Percentiles rank a stretch among this genome's conserved stretches.
Evolutionary conservation across 2,329 filamentous ascomycete genomes (phyloP).

Genomic region (Fusarium agapanthi): DNA sequence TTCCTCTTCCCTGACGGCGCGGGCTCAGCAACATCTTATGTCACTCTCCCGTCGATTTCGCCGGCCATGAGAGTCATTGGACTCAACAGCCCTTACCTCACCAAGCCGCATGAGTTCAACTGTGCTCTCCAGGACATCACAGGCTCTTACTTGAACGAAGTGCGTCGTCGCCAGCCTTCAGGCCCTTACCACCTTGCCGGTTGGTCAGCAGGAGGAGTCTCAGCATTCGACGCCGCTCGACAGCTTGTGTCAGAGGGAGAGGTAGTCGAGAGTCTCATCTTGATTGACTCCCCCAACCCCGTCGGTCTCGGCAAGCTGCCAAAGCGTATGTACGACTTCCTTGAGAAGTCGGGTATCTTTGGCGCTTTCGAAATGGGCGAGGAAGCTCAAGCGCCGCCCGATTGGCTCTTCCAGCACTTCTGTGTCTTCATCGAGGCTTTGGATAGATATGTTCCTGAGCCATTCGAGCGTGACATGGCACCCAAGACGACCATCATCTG

Average conservation of each 20-base stretch:
- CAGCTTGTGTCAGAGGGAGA: not conserved
- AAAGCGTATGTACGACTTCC: conserved; percentile 1
- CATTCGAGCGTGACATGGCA: not conserved
- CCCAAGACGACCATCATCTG: not conserved
- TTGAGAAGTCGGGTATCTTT: not conserved
- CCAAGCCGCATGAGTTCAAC: not conserved
- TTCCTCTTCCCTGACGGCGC: not conserved
- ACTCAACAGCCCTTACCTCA: not conserved
- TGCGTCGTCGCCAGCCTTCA: not conserved
- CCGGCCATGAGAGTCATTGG: not conserved
- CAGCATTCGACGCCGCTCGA: not conserved
- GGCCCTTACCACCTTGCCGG: not conserved
- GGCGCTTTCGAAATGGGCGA: not conserved
- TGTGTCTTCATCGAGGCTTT: not conserved
- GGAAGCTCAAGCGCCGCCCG: not conserved
- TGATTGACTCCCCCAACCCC: not conserved
- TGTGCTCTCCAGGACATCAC: not conserved
- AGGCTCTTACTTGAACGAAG: not conserved
- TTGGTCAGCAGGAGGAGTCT: not conserved
- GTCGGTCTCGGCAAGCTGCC: not conserved
- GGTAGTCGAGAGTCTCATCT: not conserved
- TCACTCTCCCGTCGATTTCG: not conserved
- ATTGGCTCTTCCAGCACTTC: not conserved
- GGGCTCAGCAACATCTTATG: not conserved
- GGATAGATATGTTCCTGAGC: not conserved